Conservation (phyloP, 306 rosid species). For the Fragaria nilgerrensis region DNA sequence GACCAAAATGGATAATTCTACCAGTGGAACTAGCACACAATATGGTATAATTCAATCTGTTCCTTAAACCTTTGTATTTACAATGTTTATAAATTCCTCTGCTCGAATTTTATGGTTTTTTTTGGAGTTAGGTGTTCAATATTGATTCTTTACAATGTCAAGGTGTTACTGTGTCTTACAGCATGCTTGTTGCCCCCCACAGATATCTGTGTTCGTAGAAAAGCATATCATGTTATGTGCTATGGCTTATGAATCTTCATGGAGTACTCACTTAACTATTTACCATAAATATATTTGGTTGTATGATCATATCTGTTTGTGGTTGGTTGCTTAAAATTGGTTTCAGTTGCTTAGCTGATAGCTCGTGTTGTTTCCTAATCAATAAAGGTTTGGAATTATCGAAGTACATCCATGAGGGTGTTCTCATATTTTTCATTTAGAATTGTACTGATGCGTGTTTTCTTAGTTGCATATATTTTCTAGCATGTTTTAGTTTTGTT, state of each 20-base stretch:
- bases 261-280: not conserved
- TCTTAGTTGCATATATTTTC: not conserved
- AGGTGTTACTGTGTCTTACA: not conserved
- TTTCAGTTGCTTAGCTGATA: constrained; percentile 4
- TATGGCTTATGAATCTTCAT: not conserved
- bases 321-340: not conserved
- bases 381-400: not conserved
- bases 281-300: not conserved
- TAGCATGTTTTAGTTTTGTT: constrained; percentile 4
- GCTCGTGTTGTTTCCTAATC: not conserved
- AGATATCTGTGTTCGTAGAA: not conserved
- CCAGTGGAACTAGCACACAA: constrained; percentile 14
- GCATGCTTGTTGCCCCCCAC: not conserved
- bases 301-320: constrained; percentile 4
- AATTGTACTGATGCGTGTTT: not conserved
- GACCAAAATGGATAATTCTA: constrained; percentile 28
- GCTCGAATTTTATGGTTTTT: not conserved
- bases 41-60: constrained; percentile 27
- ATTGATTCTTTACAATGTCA: not conserved
- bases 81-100: not conserved
- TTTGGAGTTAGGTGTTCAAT: not conserved
- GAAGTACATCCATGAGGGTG: not conserved
- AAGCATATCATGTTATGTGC: not conserved
- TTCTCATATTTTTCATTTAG: not conserved
- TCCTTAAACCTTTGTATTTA: constrained; percentile 2